Conservation (phyloP, 495 filamentous ascomycete species). For the Bathelium albidoporum region DNA sequence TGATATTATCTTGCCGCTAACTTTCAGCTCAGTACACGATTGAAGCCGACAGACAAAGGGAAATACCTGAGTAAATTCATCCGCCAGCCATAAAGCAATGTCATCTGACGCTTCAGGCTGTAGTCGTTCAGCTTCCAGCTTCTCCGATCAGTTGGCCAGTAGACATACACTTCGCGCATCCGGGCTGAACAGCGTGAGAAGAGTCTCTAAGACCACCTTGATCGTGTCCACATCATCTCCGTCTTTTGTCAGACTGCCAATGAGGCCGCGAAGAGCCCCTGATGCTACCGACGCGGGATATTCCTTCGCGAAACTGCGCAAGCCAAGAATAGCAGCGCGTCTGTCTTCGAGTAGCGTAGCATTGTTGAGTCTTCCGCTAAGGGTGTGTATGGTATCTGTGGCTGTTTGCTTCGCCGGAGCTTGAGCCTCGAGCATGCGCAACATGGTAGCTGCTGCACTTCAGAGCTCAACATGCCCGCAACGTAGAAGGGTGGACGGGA, state of each 20-base stretch:
- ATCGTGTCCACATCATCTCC: slow-evolving; percentile 92
- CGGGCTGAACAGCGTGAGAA: slow-evolving; percentile 82
- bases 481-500: no score
- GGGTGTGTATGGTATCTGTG: slow-evolving; percentile 79
- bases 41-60: background rate
- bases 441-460: slow-evolving; percentile 49
- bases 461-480: slow-evolving; percentile 13
- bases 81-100: slow-evolving; percentile 90
- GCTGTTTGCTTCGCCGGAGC: slow-evolving; percentile 93
- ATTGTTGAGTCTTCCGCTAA: slow-evolving; percentile 75
- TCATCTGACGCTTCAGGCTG: slow-evolving; percentile 93
- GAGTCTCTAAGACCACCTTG: slow-evolving; percentile 86
- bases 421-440: slow-evolving; percentile 73
- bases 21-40: slow-evolving; percentile 36
- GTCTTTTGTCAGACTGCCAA: slow-evolving; percentile 75
- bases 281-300: slow-evolving; percentile 96
- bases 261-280: slow-evolving; percentile 74
- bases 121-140: slow-evolving; percentile 25
- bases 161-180: slow-evolving; percentile 55
- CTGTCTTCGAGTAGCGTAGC: slow-evolving; percentile 90
- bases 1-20: slow-evolving; percentile 93
- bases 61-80: slow-evolving; percentile 89
- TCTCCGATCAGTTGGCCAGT: background rate
- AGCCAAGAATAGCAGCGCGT: slow-evolving; percentile 79
- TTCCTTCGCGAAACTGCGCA: slow-evolving; percentile 89